Base-by-base conservation (phyloP, 2,329 filamentous ascomycete genomes). In the Fusarium sp. region DNA sequence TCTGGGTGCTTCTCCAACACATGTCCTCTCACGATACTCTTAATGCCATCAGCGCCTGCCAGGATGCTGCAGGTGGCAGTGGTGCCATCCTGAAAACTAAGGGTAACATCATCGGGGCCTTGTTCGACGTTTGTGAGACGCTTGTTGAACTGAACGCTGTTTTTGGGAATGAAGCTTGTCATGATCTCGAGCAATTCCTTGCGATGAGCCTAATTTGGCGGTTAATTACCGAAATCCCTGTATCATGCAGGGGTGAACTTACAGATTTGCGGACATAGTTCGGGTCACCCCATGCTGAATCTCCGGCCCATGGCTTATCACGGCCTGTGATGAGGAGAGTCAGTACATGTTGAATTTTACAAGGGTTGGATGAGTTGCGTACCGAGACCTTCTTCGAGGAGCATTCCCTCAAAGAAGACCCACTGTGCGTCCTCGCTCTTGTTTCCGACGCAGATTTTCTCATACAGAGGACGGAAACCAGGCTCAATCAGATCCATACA, bases 401-500 rank as follows among this genome's bases (percentile, higher is more conserved):
- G 52, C 52, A 55, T 55, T 3, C 18, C 21, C 7, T 55, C 52
- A 1, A 55, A 55, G 4, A 55, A 55, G 10, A 55, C 28, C 8
- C 18, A 16, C 1, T 55, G 52, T 16, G 42, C 28, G 3, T 55
- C 14, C 4, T 55, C 42, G 2, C 28, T 21, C 4, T 37, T 55
- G 1, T 55, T 55, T 18, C 52, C 52, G 4, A 55, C 52, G 2
- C 52, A 55, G 16, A 55, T 55, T 0, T 28, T 31, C 10, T 55
- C 52, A 3, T 55, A 55, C 0, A 55, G 42, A 11, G 41, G 52
- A 13, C 52, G 41, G 7, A 55, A 55, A 5, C 21, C 52, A 26
- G 52, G 41, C 18, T 55, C 52, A 13, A 55, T 48, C 3, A 55
- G 18, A 19, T 48, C 52, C 52, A 55, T n/a, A n/a, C n/a, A n/a